These are phyloP conservation scores for Trichosporon faecale DNA, from an alignment of 1,284 basidiomycete species.

Conservation along the genomic window DNA sequence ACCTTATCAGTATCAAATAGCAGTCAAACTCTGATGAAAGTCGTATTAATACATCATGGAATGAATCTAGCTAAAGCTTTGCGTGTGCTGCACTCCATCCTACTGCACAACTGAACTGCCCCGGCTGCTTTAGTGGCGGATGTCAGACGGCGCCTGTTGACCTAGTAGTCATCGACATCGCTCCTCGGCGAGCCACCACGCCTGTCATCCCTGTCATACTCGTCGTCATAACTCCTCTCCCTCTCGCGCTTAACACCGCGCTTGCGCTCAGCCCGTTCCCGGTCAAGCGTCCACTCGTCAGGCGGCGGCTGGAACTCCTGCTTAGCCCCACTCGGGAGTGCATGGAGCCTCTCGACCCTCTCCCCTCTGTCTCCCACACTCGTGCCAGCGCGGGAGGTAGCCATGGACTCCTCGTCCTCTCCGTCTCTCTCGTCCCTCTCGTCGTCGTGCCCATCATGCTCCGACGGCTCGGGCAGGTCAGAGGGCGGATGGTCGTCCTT, in stretches of 20 bases:
- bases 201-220: constrained; percentile 6
- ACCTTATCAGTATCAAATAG: not conserved
- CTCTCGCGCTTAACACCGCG: constrained; percentile 3
- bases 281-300: constrained; percentile 3
- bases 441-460: not conserved
- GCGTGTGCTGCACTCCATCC: not conserved
- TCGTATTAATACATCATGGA: constrained; percentile 4
- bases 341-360: not conserved
- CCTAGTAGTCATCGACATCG: not conserved
- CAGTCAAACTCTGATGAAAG: not conserved
- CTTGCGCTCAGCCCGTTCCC: not conserved
- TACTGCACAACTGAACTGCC: not conserved
- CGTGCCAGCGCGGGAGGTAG: not conserved
- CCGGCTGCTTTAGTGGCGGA: too few relatives aligned
- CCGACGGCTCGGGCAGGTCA: not conserved
- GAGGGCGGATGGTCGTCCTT: not conserved
- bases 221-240: constrained; percentile 13
- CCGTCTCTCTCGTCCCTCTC: not conserved
- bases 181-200: not conserved
- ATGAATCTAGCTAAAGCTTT: not conserved
- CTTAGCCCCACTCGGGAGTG: not conserved
- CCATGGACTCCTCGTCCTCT: not conserved
- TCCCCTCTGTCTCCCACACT: not conserved
- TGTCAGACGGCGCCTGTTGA: too few relatives aligned
- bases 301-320: constrained; percentile 8